Evolutionary conservation across 768 basidiomycete species (phyloP).

Genomic region (Dendrothele bispora): DNA sequence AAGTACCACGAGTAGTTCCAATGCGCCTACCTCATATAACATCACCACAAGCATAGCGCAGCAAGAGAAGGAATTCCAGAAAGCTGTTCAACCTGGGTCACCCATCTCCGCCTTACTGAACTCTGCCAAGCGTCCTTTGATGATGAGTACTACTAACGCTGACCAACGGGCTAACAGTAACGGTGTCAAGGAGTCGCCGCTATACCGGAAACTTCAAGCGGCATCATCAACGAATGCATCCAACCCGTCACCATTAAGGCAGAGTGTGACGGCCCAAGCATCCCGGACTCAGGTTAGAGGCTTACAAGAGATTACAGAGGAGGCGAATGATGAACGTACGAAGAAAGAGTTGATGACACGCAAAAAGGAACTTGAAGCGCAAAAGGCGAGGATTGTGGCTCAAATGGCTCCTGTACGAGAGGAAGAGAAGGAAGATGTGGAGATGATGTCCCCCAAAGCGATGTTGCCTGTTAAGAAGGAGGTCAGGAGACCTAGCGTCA

Average conservation of each 20-base stretch:
- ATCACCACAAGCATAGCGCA: constrained; percentile 68
- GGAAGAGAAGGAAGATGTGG: constrained; percentile 35
- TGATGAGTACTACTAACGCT: constrained; percentile 55
- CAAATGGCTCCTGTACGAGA: constrained; percentile 79
- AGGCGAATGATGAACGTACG: constrained; percentile 36
- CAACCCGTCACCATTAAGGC: constrained; percentile 45
- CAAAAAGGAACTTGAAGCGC: constrained; percentile 80
- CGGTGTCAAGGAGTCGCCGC: constrained; percentile 33
- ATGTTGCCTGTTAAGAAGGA: constrained; percentile 24
- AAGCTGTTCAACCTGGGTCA: constrained; percentile 91
- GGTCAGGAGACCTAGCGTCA: constrained; percentile 15
- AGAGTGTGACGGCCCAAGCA: constrained; percentile 21
- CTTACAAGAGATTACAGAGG: constrained; percentile 45
- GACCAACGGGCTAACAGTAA: constrained; percentile 1
- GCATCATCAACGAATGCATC: constrained; percentile 31
- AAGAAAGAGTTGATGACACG: constrained; percentile 36
- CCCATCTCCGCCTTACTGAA: constrained; percentile 91
- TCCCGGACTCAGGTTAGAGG: too few species aligned
- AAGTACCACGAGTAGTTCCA: constrained; percentile 2
- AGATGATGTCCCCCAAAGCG: constrained; percentile 34
- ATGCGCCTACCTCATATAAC: constrained; percentile 30
- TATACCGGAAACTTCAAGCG: constrained; percentile 58
- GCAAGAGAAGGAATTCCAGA: constrained; percentile 96
- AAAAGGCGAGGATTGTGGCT: constrained; percentile 91
- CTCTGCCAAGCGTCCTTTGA: constrained; percentile 84